Evolutionary conservation across 768 basidiomycete species (phyloP).

Genomic region (Amanita fuliginea): DNA sequence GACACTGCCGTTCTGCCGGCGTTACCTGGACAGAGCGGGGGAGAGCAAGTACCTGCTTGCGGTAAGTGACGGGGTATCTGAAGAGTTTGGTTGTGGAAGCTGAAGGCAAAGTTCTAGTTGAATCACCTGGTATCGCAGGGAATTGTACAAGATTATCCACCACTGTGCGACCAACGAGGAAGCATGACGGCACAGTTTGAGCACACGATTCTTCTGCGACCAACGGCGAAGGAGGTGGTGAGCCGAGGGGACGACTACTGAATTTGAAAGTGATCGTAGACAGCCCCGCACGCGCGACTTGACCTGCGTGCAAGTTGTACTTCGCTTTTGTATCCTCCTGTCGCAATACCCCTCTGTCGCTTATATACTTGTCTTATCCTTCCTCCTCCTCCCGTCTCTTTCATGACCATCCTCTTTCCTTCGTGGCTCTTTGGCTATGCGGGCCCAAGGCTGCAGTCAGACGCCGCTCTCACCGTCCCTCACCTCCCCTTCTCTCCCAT

Average conservation of each 20-base stretch:
- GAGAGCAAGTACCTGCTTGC: constrained; percentile 91
- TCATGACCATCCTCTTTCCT: constrained; percentile 14
- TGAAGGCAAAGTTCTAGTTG: constrained; percentile 56
- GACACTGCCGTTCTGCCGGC: constrained; percentile 88
- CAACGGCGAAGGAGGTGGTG: constrained; percentile 77
- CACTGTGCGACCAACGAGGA: constrained; percentile 73
- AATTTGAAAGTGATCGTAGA: background rate
- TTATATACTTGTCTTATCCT: background rate
- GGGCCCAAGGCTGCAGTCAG: constrained; percentile 3
- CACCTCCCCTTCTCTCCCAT: constrained; percentile 18
- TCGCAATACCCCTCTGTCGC: background rate
- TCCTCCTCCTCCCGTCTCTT: background rate
- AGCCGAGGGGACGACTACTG: constrained; percentile 79
- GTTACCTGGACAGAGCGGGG: constrained; percentile 88
- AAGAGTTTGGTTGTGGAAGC: too few species aligned
- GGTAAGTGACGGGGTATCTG: constrained; percentile 26
- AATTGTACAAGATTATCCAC: constrained; percentile 88
- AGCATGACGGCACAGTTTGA: constrained; percentile 96
- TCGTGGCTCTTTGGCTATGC: constrained; percentile 9
- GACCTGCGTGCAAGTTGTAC: background rate
- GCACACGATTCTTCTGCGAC: constrained; percentile 76
- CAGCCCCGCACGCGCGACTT: background rate
- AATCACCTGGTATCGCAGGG: constrained; percentile 84
- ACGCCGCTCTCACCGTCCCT: constrained; percentile 12
- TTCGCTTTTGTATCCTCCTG: background rate